These are phyloP conservation scores for Paecilomyces formosus DNA, from an alignment of 2,329 filamentous ascomycete species.

Conservation along the genomic window DNA sequence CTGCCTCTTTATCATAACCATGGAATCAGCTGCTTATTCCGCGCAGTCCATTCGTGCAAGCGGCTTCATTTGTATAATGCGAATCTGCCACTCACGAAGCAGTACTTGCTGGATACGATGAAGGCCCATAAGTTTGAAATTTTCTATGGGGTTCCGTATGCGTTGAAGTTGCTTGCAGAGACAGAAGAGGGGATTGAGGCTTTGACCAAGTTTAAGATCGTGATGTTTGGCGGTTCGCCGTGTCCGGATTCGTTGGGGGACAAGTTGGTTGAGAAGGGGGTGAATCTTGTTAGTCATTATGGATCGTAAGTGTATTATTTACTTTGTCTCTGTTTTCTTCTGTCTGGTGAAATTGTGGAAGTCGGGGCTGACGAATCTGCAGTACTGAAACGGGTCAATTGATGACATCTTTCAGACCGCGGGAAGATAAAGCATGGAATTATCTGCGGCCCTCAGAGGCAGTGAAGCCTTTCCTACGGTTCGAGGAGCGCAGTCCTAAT, in stretches of 20 bases:
- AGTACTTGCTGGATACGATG: conserved; percentile 42
- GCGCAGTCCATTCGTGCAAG: conserved; percentile 46
- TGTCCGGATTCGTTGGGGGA: conserved; percentile 56
- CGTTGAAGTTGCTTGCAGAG: conserved; percentile 56
- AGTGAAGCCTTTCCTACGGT: conserved; percentile 37
- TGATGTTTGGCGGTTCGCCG: conserved; percentile 51
- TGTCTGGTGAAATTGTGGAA: neutral
- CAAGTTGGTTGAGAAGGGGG: conserved; percentile 43
- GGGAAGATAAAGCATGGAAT: conserved; percentile 53
- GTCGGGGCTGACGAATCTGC: neutral
- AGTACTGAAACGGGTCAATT: conserved; percentile 56
- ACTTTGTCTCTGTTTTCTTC: conserved; percentile 3
- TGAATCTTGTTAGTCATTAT: conserved; percentile 51
- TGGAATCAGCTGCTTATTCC: conserved; percentile 49
- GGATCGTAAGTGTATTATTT: conserved; percentile 40
- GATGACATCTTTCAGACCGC: conserved; percentile 52
- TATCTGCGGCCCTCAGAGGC: conserved; percentile 44
- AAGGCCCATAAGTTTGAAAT: conserved; percentile 40
- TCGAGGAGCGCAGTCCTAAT: conserved; percentile 26
- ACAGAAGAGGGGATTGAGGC: conserved; percentile 45
- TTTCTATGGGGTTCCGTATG: conserved; percentile 57
- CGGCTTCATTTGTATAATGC: conserved; percentile 49
- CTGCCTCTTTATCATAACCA: conserved; percentile 55
- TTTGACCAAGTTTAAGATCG: conserved; percentile 42
- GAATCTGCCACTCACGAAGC: conserved; percentile 46